Percentiles rank a stretch among this genome's conserved stretches.
Evolutionary conservation across 192 early-diverging fungal species (phyloP).

Genomic region (Linnemannia hyalina): DNA sequence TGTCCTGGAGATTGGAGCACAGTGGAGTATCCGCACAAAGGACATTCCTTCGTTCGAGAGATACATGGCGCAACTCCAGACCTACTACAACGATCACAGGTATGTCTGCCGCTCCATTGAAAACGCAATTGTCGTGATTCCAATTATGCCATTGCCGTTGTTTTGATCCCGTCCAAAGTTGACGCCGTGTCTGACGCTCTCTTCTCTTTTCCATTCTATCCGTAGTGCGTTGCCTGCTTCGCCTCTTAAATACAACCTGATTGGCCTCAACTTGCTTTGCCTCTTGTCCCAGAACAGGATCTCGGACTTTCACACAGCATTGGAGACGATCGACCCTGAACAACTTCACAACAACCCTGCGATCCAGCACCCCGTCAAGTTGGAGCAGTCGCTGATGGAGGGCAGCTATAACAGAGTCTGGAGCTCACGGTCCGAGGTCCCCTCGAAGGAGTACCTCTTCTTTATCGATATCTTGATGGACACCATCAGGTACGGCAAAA

Average conservation of each 20-base stretch:
- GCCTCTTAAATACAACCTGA: constrained; percentile 86
- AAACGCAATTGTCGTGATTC: not conserved
- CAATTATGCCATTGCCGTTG: not conserved
- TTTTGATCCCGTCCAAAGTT: not conserved
- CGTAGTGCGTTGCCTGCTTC: constrained; percentile 75
- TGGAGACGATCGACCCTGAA: constrained; percentile 90
- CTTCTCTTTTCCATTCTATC: not conserved
- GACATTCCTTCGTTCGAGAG: constrained; percentile 96
- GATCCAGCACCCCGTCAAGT: constrained; percentile 92
- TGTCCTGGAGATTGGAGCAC: constrained; percentile 91
- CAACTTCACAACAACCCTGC: constrained; percentile 84
- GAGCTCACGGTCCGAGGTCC: constrained; percentile 90
- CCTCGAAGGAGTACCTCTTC: constrained; percentile 91
- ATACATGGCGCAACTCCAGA: constrained; percentile 92
- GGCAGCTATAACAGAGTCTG: constrained; percentile 98
- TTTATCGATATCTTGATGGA: constrained; percentile 95
- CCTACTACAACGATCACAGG: constrained; percentile 88
- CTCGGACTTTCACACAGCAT: constrained; percentile 98
- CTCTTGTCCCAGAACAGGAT: constrained; percentile 94
- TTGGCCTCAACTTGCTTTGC: constrained; percentile 94
- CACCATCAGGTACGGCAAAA: constrained; percentile 82
- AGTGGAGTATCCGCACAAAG: constrained; percentile 85
- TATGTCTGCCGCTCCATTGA: constrained; percentile 31
- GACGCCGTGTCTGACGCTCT: not conserved
- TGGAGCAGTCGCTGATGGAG: constrained; percentile 98